Evolutionary conservation across 2,329 filamentous ascomycete genomes (phyloP).

Genomic region (Akanthomyces dipterigenus): DNA sequence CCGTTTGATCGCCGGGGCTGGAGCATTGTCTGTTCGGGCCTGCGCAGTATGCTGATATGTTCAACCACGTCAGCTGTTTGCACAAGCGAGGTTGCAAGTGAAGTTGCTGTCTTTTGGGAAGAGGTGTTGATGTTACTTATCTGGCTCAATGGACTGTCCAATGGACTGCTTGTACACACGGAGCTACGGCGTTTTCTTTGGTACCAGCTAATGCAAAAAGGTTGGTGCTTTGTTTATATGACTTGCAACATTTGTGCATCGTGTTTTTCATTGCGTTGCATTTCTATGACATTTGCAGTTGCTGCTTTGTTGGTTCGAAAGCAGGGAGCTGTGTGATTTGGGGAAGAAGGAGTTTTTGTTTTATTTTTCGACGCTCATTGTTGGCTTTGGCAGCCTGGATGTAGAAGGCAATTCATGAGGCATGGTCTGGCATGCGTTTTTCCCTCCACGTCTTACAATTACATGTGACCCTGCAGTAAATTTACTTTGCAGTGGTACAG

Average conservation of each 20-base stretch:
- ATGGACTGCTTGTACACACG: conserved; percentile 2
- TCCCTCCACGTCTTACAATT: neutral
- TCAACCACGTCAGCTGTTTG: conserved; percentile 13
- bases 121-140: neutral
- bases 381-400: neutral
- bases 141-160: neutral
- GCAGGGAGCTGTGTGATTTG: neutral
- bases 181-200: conserved; percentile 4
- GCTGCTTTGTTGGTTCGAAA: neutral
- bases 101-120: neutral
- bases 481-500: neutral
- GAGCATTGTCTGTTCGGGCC: neutral
- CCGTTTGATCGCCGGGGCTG: neutral
- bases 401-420: neutral
- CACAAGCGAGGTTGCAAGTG: neutral
- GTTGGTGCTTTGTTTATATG: conserved; percentile 7
- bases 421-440: neutral
- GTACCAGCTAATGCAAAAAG: neutral
- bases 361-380: neutral
- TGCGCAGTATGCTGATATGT: conserved; percentile 12
- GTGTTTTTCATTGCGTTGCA: neutral
- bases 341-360: neutral
- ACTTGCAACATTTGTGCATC: neutral
- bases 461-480: neutral
- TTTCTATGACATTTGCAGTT: neutral